Evolutionary conservation across 164 flowering plant genomes (phyloP), one percentile per base, ranked within the genome.

Genomic region (Litsea cubeba): DNA sequence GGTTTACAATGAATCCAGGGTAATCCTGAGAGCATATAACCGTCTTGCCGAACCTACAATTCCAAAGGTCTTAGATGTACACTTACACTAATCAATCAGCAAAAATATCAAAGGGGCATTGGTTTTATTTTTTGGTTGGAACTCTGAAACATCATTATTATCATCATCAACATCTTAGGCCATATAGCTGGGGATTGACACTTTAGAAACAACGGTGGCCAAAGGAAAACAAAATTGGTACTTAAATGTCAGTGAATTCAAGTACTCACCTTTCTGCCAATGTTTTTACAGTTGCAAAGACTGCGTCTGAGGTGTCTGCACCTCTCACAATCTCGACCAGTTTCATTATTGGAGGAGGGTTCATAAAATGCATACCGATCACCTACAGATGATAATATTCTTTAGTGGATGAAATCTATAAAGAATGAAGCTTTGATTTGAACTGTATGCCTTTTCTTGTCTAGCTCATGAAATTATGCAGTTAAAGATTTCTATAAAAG

Each of bases 281-380:
- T 65, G 85, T 72, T 81, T 89, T 91, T 46, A 90, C 83, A 14
- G 84, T 78, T 68, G 28, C 46, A 65, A 87, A 95, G 68, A 97
- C 91, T 70, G 83, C 91, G 68, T 93, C 87, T 28, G 99, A 93
- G 67, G 98, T 95, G 76, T 91, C 90, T 18, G 88, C 91, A 54
- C 99, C 97, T 76, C 97, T 85, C 51, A 92, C 82, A 76, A 95
- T 90, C 88, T 95, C 99, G 28, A 95, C 91, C 69, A 93, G 79
- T 76, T 89, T 93, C 97, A 93, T 95, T 24, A 90, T 79, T 32
- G 98, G 97, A 72, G 97, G 96, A 69, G 99, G 98, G 72, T 95
- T 90, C 97, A 95, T 92, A 72, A 95, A 93, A 79, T 95, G 98
- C 98, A 95, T 93, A 25, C 98, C 98, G 81, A 93, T 93, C 46